A percentile compares a stretch with the other conserved stretches of the same genome.
These are phyloP conservation scores for Blastobotrys indianensis DNA, from an alignment of 1,139 yeast genomes.

Conservation along the genomic window DNA sequence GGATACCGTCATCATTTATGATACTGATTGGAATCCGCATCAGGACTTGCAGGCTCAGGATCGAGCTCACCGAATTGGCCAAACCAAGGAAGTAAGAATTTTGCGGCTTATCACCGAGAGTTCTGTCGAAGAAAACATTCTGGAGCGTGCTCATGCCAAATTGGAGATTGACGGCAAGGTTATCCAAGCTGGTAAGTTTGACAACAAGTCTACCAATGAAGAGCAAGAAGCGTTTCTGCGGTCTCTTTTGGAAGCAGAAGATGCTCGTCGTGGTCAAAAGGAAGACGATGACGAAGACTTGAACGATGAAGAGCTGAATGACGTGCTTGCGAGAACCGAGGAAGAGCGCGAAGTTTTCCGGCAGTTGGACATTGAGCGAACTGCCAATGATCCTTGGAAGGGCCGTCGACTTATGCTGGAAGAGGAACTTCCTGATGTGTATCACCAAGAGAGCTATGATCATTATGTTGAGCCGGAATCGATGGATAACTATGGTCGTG, in stretches of 20 bases:
- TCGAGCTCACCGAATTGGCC: constrained; percentile 97
- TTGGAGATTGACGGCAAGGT: constrained; percentile 96
- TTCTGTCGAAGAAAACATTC: constrained; percentile 89
- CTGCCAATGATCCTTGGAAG: constrained; percentile 34
- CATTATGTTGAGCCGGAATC: constrained; percentile 40
- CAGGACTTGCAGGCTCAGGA: constrained; percentile 99
- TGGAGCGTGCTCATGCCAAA: constrained; percentile 90
- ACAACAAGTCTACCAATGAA: constrained; percentile 91
- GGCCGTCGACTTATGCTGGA: constrained; percentile 54
- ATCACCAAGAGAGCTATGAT: constrained; percentile 49
- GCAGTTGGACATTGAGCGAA: constrained; percentile 66
- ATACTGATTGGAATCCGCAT: constrained; percentile 98
- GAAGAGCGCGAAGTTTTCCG: constrained; percentile 61
- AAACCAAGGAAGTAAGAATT: constrained; percentile 92
- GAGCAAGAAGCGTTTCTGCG: constrained; percentile 94
- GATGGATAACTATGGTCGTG: constrained; percentile 48
- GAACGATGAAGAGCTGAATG: constrained; percentile 70
- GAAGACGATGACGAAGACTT: constrained; percentile 56
- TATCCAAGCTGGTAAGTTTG: constrained; percentile 98
- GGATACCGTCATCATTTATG: constrained; percentile 92
- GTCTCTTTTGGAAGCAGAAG: constrained; percentile 77
- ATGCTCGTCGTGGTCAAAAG: constrained; percentile 41
- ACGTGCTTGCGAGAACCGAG: constrained; percentile 76
- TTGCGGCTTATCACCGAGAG: constrained; percentile 86
- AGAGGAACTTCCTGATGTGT: constrained; percentile 73